These are phyloP conservation scores for Periconia sp. DNA, from an alignment of 2,329 filamentous ascomycete genomes.

Conservation along the genomic window DNA sequence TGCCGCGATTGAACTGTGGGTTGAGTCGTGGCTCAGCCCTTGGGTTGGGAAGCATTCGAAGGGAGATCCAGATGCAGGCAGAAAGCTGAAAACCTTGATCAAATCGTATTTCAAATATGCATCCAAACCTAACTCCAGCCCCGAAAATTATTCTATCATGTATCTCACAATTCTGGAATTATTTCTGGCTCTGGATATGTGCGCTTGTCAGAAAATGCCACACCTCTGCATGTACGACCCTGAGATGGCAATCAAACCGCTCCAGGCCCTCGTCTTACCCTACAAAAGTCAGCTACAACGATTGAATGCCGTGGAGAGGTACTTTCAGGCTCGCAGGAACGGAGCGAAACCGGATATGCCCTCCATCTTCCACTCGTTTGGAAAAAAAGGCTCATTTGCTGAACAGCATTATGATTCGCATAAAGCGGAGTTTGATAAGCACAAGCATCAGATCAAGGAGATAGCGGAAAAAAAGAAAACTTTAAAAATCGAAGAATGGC, in stretches of 20 bases:
- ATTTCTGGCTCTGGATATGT: slow-evolving; percentile 60
- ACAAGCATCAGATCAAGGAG: slow-evolving; percentile 45
- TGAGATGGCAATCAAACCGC: slow-evolving; percentile 44
- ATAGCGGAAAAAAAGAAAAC: slow-evolving; percentile 32
- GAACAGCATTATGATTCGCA: slow-evolving; percentile 54
- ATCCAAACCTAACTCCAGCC: slow-evolving; percentile 14
- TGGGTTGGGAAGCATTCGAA: slow-evolving; percentile 41
- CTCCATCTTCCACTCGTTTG: slow-evolving; percentile 45
- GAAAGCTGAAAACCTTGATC: slow-evolving; percentile 4
- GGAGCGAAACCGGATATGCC: slow-evolving; percentile 8
- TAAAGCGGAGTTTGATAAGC: no score
- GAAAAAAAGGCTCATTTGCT: slow-evolving; percentile 45
- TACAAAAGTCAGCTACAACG: slow-evolving; percentile 49
- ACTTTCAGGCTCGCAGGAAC: slow-evolving; percentile 45
- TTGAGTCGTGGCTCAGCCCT: slow-evolving; percentile 38
- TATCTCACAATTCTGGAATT: slow-evolving; percentile 59
- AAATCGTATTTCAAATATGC: slow-evolving; percentile 33
- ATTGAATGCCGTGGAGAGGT: slow-evolving; percentile 50
- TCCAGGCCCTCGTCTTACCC: slow-evolving; percentile 52
- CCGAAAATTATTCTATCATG: slow-evolving; percentile 52
- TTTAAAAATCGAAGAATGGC: slow-evolving; percentile 25
- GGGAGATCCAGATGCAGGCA: slow-evolving; percentile 20
- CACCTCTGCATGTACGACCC: slow-evolving; percentile 53
- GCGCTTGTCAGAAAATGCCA: slow-evolving; percentile 41
- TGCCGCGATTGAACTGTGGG: slow-evolving; percentile 53